A percentile compares a stretch with the other conserved stretches of the same genome.
These are phyloP conservation scores for Monosporascus sp. DNA, from an alignment of 2,329 filamentous ascomycete genomes.

Conservation along the genomic window DNA sequence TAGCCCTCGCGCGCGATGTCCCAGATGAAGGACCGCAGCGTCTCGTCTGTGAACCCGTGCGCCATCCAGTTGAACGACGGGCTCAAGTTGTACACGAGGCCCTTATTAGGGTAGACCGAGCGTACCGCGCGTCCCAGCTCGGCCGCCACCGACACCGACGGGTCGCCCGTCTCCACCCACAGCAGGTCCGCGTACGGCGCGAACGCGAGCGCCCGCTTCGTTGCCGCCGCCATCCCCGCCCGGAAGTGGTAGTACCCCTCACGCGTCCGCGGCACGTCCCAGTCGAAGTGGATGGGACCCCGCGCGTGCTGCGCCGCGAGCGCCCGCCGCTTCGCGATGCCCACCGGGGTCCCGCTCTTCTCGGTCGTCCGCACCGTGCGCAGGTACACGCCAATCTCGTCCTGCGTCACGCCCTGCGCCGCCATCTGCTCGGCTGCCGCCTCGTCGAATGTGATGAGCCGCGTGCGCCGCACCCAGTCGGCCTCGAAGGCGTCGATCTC, in stretches of 20 bases:
- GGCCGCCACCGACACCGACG: constrained; percentile 70
- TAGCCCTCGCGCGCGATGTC: constrained; percentile 87
- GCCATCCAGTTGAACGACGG: constrained; percentile 99
- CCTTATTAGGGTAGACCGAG: constrained; percentile 66
- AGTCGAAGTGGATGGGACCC: constrained; percentile 72
- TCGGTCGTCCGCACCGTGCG: constrained; percentile 52
- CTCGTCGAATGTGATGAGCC: constrained; percentile 87
- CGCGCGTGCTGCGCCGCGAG: constrained; percentile 65
- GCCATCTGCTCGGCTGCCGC: constrained; percentile 73
- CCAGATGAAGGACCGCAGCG: constrained; percentile 90
- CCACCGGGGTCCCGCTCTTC: constrained; percentile 61
- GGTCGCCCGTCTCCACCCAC: constrained; percentile 95
- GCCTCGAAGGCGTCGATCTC: constrained; percentile 87
- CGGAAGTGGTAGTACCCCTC: constrained; percentile 93
- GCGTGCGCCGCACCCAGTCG: constrained; percentile 80
- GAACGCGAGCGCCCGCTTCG: constrained; percentile 88
- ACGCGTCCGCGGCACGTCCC: constrained; percentile 86
- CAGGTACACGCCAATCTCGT: constrained; percentile 64
- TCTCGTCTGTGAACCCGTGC: constrained; percentile 80
- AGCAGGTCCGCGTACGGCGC: constrained; percentile 89
- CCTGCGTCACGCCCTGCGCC: constrained; percentile 56
- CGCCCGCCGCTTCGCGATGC: constrained; percentile 69
- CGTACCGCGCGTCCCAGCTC: constrained; percentile 75
- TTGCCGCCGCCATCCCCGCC: constrained; percentile 78
- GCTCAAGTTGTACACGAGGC: constrained; percentile 91